A percentile compares a stretch with the other conserved stretches of the same genome.
phyloP scores from a whole-genome alignment of 2,329 filamentous ascomycete species.

The Stemphylium beticola region DNA sequence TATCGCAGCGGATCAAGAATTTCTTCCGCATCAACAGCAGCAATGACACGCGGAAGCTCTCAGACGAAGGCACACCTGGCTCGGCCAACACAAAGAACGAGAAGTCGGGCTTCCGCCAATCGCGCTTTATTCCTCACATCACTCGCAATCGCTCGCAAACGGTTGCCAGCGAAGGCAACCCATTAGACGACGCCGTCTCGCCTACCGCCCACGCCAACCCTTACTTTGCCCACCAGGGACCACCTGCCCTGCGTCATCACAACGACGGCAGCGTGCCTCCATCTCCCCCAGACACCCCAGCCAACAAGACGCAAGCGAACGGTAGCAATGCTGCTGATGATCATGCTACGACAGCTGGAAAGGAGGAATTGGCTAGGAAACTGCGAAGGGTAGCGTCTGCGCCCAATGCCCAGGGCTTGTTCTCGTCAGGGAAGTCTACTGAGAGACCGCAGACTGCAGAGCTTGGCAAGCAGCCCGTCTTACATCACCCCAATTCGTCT shows the following conservation, averaged over 20 bases:
- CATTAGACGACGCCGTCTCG: conserved; percentile 85
- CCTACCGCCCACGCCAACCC: conserved; percentile 95
- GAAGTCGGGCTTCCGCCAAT: conserved; percentile 78
- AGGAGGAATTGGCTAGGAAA: conserved; percentile 93
- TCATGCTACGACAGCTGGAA: conserved; percentile 76
- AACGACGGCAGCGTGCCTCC: conserved; percentile 92
- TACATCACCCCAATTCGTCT: conserved; percentile 61
- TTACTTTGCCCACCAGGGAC: conserved; percentile 96
- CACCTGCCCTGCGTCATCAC: conserved; percentile 89
- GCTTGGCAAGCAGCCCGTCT: conserved; percentile 79
- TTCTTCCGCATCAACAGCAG: conserved; percentile 71
- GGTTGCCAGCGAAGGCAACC: conserved; percentile 89
- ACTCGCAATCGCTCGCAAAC: conserved; percentile 88
- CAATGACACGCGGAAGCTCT: conserved; percentile 51
- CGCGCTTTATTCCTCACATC: conserved; percentile 85
- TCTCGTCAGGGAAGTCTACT: conserved; percentile 59
- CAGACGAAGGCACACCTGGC: conserved; percentile 43
- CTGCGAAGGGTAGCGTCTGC: conserved; percentile 93
- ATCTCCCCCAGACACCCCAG: conserved; percentile 88
- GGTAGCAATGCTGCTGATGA: conserved; percentile 69
- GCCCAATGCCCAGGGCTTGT: conserved; percentile 94
- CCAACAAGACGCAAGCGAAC: conserved; percentile 68
- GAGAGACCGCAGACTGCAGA: conserved; percentile 83
- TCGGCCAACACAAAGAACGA: conserved; percentile 60
- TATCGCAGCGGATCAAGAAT: conserved; percentile 70